Conservation (phyloP, 345 rosid species). For the Gossypium arboreum region DNA sequence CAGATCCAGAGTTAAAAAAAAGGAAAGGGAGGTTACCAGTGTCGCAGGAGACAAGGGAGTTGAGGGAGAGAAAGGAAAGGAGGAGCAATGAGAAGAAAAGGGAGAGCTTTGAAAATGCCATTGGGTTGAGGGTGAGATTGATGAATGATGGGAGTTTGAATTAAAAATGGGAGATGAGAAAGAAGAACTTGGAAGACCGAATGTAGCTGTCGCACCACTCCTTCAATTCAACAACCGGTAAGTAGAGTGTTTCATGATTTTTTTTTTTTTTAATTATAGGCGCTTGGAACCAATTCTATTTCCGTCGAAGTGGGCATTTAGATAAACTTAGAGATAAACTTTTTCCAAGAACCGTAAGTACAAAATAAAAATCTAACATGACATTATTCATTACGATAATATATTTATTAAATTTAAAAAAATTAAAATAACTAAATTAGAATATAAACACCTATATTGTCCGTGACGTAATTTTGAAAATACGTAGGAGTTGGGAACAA, state of each 20-base stretch:
- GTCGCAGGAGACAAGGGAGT: conserved; percentile 36
- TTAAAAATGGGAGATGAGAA: not conserved
- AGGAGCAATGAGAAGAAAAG: conserved; percentile 37
- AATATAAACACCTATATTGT: too few species aligned
- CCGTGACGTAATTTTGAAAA: too few species aligned
- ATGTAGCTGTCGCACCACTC: not conserved
- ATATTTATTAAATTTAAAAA: too few species aligned
- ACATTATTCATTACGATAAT: too few species aligned
- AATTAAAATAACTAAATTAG: too few species aligned
- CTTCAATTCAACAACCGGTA: not conserved
- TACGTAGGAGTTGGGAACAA: too few species aligned
- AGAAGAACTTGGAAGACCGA: not conserved
- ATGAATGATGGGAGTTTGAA: not conserved
- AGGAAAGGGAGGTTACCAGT: conserved; percentile 23
- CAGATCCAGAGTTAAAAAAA: not conserved
- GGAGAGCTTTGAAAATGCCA: conserved; percentile 41
- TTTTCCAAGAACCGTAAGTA: too few species aligned
- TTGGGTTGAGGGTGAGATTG: conserved; percentile 11
- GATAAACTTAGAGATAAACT: too few species aligned
- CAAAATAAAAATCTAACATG: too few species aligned
- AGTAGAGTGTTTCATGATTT: not conserved
- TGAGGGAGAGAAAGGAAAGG: conserved; percentile 32
- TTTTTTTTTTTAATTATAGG: too few species aligned
- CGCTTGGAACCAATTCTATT: too few species aligned
- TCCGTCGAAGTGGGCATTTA: too few species aligned